Evolutionary conservation across 2,329 filamentous ascomycete species (phyloP), one percentile per base, ranked within the genome.

Genomic region (Aspergillus sp.): DNA sequence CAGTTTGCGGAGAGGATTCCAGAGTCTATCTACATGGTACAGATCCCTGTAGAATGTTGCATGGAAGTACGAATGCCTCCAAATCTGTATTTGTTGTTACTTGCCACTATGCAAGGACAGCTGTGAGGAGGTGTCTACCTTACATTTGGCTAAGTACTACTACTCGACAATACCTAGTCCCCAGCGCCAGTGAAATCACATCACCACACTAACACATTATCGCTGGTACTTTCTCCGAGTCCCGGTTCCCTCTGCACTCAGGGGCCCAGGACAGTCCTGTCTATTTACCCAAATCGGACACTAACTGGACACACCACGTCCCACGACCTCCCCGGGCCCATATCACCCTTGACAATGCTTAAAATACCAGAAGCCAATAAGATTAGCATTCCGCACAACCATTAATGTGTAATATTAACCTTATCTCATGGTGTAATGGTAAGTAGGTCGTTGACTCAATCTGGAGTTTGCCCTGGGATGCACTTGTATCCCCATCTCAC

Each of bases 401-500:
- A 43, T 41, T 39, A 51, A 31, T 37, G 14, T 47, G 35, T 58
- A 46, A 48, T 5, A 44, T 56, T 52, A 55, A 57, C 39, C 40
- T 55, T 57, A 55, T 46, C 37, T 56, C 52, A 51, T 54, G 55
- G 37, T 50, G 55, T 55, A 57, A 53, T 53, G 49, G 56, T 61
- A 56, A 58, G 50, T 44, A 61, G 56, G 53, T 44, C 40, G 8
- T 53, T 56, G 44, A 53, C 45, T 53, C 53, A 35, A 53, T 56
- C 37, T 41, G 51, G 37, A 31, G 43, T 51, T 21, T 58, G 27
- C 7, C 47, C 39, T 41, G 39, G 19, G n/a, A 33, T 50, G 14
- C 15, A 41, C n/a, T 14, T 40, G 31, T 46, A 9, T 12, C 21
- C 8, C 19, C 14, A 21, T 33, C 39, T 21, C 8, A 23, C 19